These are phyloP conservation scores for Kuraishia molischiana DNA, from an alignment of 805 yeast species.

Conservation along the genomic window DNA sequence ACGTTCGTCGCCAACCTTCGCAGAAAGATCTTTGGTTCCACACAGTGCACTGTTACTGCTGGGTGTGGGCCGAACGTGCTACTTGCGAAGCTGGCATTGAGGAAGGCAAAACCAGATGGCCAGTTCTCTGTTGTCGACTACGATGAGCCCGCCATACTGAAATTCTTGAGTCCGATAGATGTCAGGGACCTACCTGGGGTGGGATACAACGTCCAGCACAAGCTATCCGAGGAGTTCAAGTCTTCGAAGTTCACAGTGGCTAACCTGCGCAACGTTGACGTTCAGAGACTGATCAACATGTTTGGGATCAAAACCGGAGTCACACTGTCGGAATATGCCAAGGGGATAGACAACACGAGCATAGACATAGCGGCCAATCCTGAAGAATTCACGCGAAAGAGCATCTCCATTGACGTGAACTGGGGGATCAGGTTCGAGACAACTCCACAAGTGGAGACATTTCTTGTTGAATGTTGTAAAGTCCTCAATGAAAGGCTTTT, in stretches of 20 bases:
- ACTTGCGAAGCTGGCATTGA: conserved; percentile 65
- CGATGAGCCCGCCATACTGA: conserved; percentile 14
- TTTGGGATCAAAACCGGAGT: conserved; percentile 68
- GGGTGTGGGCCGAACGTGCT: conserved; percentile 73
- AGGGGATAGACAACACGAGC: conserved; percentile 60
- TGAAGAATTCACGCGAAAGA: conserved; percentile 49
- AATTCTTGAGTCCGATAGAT: conserved; percentile 25
- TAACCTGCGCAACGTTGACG: conserved; percentile 26
- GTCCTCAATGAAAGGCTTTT: conserved; percentile 51
- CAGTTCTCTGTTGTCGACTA: conserved; percentile 23
- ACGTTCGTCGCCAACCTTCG: conserved; percentile 25
- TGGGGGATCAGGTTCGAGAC: conserved; percentile 79
- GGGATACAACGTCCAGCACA: conserved; percentile 40
- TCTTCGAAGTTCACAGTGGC: conserved; percentile 20
- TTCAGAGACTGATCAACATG: conserved; percentile 25
- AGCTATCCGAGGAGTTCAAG: conserved; percentile 27
- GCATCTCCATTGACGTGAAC: conserved; percentile 81
- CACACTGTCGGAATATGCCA: conserved; percentile 46
- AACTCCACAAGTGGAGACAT: conserved; percentile 51
- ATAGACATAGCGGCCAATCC: conserved; percentile 43
- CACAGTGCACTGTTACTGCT: conserved; percentile 64
- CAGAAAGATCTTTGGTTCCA: conserved; percentile 26
- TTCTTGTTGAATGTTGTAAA: conserved; percentile 43
- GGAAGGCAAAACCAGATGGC: conserved; percentile 78
- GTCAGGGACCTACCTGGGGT: conserved; percentile 51